Conservation (phyloP, 2,329 filamentous ascomycete species). For the Emergomyces pasteurianus region DNA sequence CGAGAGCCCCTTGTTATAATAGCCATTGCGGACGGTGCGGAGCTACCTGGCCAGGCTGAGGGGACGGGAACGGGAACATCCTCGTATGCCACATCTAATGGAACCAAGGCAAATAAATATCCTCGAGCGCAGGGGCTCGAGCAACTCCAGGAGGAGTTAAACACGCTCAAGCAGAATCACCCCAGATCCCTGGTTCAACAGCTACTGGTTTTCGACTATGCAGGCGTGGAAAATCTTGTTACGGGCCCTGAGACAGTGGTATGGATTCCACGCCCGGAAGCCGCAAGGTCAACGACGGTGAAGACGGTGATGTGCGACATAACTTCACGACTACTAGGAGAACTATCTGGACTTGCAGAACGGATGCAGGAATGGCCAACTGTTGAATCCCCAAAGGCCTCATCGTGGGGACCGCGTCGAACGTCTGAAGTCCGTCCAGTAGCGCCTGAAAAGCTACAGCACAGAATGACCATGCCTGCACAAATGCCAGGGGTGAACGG, state of each 20-base stretch:
- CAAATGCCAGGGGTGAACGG: conserved; percentile 35
- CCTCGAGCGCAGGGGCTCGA: conserved; percentile 27
- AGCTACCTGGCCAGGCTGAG: conserved; percentile 43
- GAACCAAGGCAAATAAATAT: conserved; percentile 16
- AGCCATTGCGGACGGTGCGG: conserved; percentile 69
- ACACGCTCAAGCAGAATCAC: conserved; percentile 59
- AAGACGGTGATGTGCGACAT: conserved; percentile 72
- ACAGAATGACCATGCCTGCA: conserved; percentile 72
- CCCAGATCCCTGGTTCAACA: conserved; percentile 67
- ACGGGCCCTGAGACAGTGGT: conserved; percentile 51
- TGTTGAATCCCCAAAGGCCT: conserved; percentile 60
- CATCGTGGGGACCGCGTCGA: conserved; percentile 37
- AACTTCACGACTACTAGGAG: conserved; percentile 59
- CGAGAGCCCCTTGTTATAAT: conserved; percentile 74
- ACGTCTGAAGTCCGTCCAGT: conserved; percentile 32
- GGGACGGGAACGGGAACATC: conserved; percentile 6
- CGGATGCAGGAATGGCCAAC: conserved; percentile 60
- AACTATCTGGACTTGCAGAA: conserved; percentile 62
- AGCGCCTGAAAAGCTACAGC: conserved; percentile 44
- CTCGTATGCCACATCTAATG: neutral
- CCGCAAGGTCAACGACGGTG: conserved; percentile 65
- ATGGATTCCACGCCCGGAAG: conserved; percentile 54
- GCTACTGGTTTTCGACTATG: conserved; percentile 68
- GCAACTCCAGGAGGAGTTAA: conserved; percentile 49
- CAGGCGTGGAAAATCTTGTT: conserved; percentile 43